Evolutionary conservation across 1,284 basidiomycete genomes (phyloP).

Genomic region (Ceratobasidium theobromae): DNA sequence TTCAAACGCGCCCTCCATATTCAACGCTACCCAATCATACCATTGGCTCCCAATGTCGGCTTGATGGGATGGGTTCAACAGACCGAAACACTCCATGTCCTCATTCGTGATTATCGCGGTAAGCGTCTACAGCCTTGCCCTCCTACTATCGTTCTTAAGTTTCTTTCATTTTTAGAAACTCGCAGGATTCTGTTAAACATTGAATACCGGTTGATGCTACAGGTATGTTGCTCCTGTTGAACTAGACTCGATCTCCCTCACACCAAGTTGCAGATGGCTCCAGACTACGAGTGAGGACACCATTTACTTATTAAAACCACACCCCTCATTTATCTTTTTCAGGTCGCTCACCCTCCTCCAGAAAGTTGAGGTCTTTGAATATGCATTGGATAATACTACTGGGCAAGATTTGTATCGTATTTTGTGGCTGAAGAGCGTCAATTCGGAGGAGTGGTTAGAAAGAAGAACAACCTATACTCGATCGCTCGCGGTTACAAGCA

Average conservation of each 20-base stretch:
- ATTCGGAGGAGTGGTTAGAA: conserved; percentile 98
- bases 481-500: conserved; percentile 92
- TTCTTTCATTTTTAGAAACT: conserved; percentile 55
- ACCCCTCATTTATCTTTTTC: too few relatives aligned
- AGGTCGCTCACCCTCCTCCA: too few relatives aligned
- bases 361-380: conserved; percentile 99
- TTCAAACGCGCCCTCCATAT: conserved; percentile 97
- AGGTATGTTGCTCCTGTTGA: too few relatives aligned
- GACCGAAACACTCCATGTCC: conserved; percentile 96
- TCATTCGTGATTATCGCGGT: conserved; percentile 90
- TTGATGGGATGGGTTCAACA: conserved; percentile 92
- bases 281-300: conserved; percentile 80
- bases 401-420: conserved; percentile 99
- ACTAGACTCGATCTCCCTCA: too few relatives aligned
- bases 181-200: conserved; percentile 97
- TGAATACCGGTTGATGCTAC: conserved; percentile 89
- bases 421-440: conserved; percentile 92
- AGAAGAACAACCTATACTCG: conserved; percentile 95
- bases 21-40: conserved; percentile 91
- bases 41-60: conserved; percentile 94
- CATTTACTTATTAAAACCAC: not conserved
- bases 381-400: conserved; percentile 97
- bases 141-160: not conserved
- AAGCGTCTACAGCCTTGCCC: not conserved
- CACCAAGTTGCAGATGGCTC: conserved; percentile 99